Evolutionary conservation across 2,329 filamentous ascomycete species (phyloP).

Genomic region (Xylariales sp.): DNA sequence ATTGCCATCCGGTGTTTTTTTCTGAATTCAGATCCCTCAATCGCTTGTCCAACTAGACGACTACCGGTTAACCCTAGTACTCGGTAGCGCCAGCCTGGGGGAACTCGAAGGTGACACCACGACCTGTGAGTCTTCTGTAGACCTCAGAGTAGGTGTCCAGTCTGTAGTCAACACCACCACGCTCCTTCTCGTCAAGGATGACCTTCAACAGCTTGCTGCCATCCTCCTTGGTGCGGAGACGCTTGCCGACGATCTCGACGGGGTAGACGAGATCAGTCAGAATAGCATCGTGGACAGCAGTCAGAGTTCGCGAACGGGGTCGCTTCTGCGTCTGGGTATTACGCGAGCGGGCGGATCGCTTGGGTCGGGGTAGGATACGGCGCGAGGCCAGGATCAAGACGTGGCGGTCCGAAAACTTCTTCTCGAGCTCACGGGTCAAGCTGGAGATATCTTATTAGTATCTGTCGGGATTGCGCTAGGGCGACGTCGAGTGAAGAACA

Average conservation of each 20-base stretch:
- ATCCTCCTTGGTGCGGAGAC: constrained; percentile 97
- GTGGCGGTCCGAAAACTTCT: constrained; percentile 99
- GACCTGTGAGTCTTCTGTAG: constrained; percentile 96
- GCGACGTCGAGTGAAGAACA: constrained; percentile 5
- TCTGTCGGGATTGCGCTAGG: neutral
- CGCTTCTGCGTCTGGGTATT: constrained; percentile 98
- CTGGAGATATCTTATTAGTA: too few species aligned
- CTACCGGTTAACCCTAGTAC: constrained; percentile 60
- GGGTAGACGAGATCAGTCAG: constrained; percentile 97
- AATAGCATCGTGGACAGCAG: constrained; percentile 97
- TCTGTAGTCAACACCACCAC: constrained; percentile 97
- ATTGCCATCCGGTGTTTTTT: constrained; percentile 17
- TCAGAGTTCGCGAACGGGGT: constrained; percentile 94
- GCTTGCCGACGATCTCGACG: constrained; percentile 99
- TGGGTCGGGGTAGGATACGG: constrained; percentile 97
- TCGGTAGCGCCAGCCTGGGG: constrained; percentile 75
- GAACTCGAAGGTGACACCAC: constrained; percentile 97
- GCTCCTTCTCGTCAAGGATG: constrained; percentile 99
- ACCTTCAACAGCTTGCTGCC: constrained; percentile 98
- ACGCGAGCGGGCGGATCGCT: constrained; percentile 95
- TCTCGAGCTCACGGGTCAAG: constrained; percentile 99
- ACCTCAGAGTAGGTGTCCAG: constrained; percentile 99
- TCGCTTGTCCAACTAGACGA: neutral
- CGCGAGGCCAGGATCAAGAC: constrained; percentile 98
- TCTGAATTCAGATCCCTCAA: neutral